Base-by-base conservation (phyloP, 306 rosid species). In the Cicer judaicum region DNA sequence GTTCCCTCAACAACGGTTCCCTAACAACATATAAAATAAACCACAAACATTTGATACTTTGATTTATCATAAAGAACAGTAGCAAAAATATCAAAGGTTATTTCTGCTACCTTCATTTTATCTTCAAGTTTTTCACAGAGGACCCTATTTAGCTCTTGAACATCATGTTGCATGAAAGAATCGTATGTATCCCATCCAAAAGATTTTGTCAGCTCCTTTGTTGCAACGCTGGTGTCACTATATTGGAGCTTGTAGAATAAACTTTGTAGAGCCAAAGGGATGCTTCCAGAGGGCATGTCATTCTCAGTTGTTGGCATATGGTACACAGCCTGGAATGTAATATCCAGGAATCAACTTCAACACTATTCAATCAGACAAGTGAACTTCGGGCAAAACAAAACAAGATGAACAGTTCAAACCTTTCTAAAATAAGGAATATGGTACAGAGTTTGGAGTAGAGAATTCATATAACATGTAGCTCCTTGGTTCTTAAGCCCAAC, bases 1-100 rank as follows among this genome's bases (percentile, higher is more conserved):
- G 98, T 93, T 73, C 98, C 98, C 92, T 93, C 98, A 39, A 93
- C 98, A 69, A 93, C 98, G 50, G 98, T 93, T 85, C 97, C 98
- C 98, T 93, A 68, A 36, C 46, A 46, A 70, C 36, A 77, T 62
- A 21, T 43, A 64, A 62, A 47, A 81, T 80, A 53, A 53, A 42
- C 42, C 52, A 74, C 12, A 59, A 41, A 43, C 49, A 36, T 80
- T 72, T 75, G 50, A 64, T 56, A 46, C 14, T 47, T 39, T 16
- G 57, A 40, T 41, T 60, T 48, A 65, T 71, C 16, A 69, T 16
- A 46, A 40, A 60, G 63, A 48, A n/a, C 38, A 10, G 41, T 34
- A 42, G 57, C 44, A 75, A 59, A 57, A 19, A 55, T 57, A 81
- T 44, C 49, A 42, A 59, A 57, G 63, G 9, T 49, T 49, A 63